phyloP scores from a whole-genome alignment of 1,139 yeast genomes.

The Wickerhamiella infanticola region DNA sequence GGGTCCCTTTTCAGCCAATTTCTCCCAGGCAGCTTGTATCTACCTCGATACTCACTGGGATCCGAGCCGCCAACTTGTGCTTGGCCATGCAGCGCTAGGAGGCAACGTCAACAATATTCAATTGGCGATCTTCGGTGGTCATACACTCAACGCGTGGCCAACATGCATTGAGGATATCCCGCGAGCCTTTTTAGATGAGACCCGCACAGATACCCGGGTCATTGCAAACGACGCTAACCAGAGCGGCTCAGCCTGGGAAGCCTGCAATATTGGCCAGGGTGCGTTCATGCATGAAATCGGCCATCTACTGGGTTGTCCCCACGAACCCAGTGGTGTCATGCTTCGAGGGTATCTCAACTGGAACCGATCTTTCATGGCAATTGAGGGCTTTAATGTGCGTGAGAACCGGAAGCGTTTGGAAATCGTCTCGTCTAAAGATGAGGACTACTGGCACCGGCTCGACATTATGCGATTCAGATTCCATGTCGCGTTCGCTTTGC shows the following conservation, averaged over 20 bases:
- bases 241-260: constrained; percentile 85
- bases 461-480: constrained; percentile 63
- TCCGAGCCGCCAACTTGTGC: constrained; percentile 37
- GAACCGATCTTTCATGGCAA: constrained; percentile 68
- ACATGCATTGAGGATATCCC: constrained; percentile 51
- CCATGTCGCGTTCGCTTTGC: constrained; percentile 67
- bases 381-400: constrained; percentile 44
- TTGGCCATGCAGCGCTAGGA: constrained; percentile 89
- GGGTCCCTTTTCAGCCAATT: constrained; percentile 38
- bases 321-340: constrained; percentile 84
- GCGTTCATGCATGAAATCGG: constrained; percentile 96
- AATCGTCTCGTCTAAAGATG: constrained; percentile 42
- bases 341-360: constrained; percentile 66
- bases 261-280: constrained; percentile 71
- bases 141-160: constrained; percentile 87
- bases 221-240: constrained; percentile 82
- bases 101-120: constrained; percentile 62
- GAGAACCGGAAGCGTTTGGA: constrained; percentile 31
- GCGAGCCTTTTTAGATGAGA: constrained; percentile 55
- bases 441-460: constrained; percentile 75
- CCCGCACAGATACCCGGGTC: constrained; percentile 43
- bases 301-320: constrained; percentile 81
- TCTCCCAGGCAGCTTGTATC: constrained; percentile 71
- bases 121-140: constrained; percentile 87
- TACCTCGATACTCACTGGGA: constrained; percentile 83